Conservation (phyloP, 2,329 filamentous ascomycete species). For the Neurospora crassa region DNA sequence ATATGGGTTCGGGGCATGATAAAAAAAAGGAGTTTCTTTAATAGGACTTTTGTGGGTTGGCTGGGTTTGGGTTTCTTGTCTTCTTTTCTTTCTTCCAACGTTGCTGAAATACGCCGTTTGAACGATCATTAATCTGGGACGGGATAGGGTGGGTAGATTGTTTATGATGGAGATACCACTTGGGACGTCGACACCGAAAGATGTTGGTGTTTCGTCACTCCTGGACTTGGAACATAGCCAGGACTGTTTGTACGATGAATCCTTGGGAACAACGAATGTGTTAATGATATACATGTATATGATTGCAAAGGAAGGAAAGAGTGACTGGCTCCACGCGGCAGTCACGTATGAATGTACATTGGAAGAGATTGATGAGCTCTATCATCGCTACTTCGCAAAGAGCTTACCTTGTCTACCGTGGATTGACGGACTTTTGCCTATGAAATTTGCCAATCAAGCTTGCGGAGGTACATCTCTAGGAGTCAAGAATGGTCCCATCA, state of each 20-base stretch:
- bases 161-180: not conserved
- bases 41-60: not conserved
- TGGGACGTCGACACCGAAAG: not conserved
- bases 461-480: too few relatives aligned
- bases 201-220: not conserved
- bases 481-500: too few relatives aligned
- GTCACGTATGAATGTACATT: not conserved
- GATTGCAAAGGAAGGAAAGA: not conserved
- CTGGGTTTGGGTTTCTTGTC: not conserved
- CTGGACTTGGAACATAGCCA: not conserved
- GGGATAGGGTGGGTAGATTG: not conserved
- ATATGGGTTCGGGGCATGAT: not conserved
- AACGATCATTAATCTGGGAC: not conserved
- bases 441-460: too few relatives aligned
- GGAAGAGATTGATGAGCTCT: not conserved
- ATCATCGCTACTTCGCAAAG: too few relatives aligned
- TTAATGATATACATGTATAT: not conserved
- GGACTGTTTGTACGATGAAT: not conserved
- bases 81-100: not conserved
- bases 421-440: too few relatives aligned
- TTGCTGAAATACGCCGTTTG: not conserved
- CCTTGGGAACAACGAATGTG: not conserved
- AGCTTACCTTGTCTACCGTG: too few relatives aligned
- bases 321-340: not conserved
- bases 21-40: not conserved